Base-by-base conservation (phyloP, 78 protist genomes). In the Dictyostelium brefeldianum region DNA sequence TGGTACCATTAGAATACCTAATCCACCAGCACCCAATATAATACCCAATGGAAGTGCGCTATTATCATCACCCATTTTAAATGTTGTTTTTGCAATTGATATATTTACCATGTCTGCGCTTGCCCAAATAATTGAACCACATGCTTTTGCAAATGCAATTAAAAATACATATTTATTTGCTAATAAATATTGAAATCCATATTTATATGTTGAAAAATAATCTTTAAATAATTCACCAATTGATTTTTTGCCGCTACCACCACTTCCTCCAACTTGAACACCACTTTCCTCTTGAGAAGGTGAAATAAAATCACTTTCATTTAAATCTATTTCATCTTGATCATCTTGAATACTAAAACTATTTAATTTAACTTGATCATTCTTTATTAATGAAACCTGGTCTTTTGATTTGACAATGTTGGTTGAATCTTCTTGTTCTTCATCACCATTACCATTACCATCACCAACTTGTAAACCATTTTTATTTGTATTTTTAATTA, bases 1-100 rank as follows among this genome's bases (percentile, higher is more conserved):
- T 56, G 92, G 92, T 22, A 85, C 50, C 15, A 85, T 47, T 9
- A 57, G 10, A 48, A 85, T 75, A 18, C 92, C 92, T 6, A 85
- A 43, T 2, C 92, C 92, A 20, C 92, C 92, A n/a, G 75, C 31
- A 56, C 75, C 92, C 15, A 85, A 47, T 18, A 85, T 85, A 8
- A 85, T 59, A 25, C 92, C 92, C 0, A 85, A 64, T 27, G 65
- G 22, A 14, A 77, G 14, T 36, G 43, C 43, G 15, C 50, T 54
- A 7, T 47, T 43, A 14, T 78, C 70, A 12, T 31, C 70, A 48
- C 64, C 78, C 36, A 75, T 74, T 59, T 31, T 69, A 54, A 73
- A 85, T 31, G 65, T 41, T 17, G 59, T 48, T 36, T 85, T 47
- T 1, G 83, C 51, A 27, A 85, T 51, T 85, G 25, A 7, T 46